Evolutionary conservation across 306 rosid genomes (phyloP), one percentile per base, ranked within the genome.

Genomic region (Crotalaria pallida): DNA sequence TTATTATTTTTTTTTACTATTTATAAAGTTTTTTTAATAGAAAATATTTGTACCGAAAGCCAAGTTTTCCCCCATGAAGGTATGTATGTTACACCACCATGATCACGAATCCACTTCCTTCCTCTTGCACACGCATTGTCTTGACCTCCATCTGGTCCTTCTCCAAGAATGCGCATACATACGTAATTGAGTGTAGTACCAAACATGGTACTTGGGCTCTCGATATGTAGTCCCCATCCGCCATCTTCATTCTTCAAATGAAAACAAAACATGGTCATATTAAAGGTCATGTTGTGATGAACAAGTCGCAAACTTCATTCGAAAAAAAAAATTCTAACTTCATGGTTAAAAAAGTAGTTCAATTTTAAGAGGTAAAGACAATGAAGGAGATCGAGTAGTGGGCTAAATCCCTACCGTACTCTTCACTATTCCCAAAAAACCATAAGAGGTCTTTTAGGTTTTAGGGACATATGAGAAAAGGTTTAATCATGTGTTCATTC

Each of bases 1-100:
- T 44, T 31, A 2, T 58, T 41, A 31, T 6, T 33, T 58, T 41
- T 45, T 6, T 33, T 10, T 10, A n/a, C n/a, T n/a, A n/a, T n/a
- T n/a, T n/a, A n/a, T n/a, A n/a, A n/a, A n/a, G n/a, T n/a, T n/a
- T n/a, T n/a, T n/a, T n/a, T n/a, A n/a, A n/a, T n/a, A 7, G 33
- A 52, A 62, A 10, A 18, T 2, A 40, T 5, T 1, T n/a, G 4
- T 83, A 90, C 96, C 75, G 96, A 88, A 58, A 91, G 90, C 97
- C 96, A 88, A 1, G 87, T 77, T 80, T 92, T 92, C 5, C 97
- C 97, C 97, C 97, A 92, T 0, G 96, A 87, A 41, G 90, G 84
- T 51, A 85, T 88, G 62, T 83, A 72, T n/a, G 92, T 80, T 1
- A 49, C 87, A 19, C 88, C 69, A 17, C 88, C 92, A 23, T 88